phyloP scores from a whole-genome alignment of 177 flowering plant genomes.

The Vitis hybrid region DNA sequence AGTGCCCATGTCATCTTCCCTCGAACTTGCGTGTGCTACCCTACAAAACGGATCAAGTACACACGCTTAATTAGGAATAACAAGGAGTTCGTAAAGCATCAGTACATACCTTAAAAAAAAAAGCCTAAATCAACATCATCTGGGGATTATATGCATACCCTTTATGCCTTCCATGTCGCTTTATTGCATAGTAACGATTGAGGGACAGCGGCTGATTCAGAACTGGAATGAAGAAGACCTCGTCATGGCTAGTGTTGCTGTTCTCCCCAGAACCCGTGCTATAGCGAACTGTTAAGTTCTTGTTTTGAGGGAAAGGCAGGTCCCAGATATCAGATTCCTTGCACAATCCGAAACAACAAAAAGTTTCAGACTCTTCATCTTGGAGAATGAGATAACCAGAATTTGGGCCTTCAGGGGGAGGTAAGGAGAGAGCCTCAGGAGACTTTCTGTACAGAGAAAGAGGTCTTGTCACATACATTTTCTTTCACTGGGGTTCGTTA shows the following conservation, averaged over 20 bases:
- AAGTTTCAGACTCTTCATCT: constrained; percentile 34
- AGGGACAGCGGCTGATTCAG: constrained; percentile 45
- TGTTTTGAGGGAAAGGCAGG: constrained; percentile 55
- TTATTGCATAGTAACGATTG: constrained; percentile 39
- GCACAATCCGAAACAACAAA: constrained; percentile 32
- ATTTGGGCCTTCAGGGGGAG: constrained; percentile 49
- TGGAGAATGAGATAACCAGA: constrained; percentile 42
- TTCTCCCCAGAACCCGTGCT: neutral
- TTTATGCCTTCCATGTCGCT: constrained; percentile 29
- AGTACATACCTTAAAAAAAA: neutral
- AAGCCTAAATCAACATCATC: neutral
- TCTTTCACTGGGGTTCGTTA: too few relatives aligned
- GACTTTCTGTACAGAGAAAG: constrained; percentile 29
- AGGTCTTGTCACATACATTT: constrained; percentile 52
- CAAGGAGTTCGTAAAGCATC: neutral
- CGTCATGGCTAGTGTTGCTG: neutral
- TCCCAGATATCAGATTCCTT: constrained; percentile 6
- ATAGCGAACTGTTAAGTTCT: constrained; percentile 23
- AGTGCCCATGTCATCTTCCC: constrained; percentile 32
- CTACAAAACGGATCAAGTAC: constrained; percentile 17
- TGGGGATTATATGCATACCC: constrained; percentile 28
- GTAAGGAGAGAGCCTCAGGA: constrained; percentile 17
- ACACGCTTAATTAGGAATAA: neutral
- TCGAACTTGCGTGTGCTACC: constrained; percentile 33
- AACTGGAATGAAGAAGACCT: constrained; percentile 41